Evolutionary conservation across 192 early-diverging fungal species (phyloP).

Genomic region (Rhizoclosmatium sp.): DNA sequence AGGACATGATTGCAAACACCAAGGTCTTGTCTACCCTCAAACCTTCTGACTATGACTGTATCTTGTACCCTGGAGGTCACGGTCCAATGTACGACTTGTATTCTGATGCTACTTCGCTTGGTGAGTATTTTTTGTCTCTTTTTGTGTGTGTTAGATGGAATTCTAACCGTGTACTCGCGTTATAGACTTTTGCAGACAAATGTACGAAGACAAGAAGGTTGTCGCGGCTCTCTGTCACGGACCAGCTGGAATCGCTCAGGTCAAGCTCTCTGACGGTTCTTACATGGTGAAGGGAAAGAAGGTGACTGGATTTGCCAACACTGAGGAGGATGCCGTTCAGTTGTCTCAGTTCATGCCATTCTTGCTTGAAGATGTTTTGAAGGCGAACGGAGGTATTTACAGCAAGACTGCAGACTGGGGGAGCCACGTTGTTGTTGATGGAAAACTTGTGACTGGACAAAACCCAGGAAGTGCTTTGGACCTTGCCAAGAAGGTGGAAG

Average conservation of each 20-base stretch:
- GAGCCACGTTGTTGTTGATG: slow-evolving; percentile 63
- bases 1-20: slow-evolving; percentile 50
- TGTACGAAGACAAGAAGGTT: slow-evolving; percentile 60
- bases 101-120: slow-evolving; percentile 49
- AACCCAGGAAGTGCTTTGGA: slow-evolving; percentile 7
- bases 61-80: slow-evolving; percentile 67
- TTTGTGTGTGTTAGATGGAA: not conserved
- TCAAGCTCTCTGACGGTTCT: slow-evolving; percentile 67
- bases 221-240: slow-evolving; percentile 69
- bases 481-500: slow-evolving; percentile 16
- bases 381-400: slow-evolving; percentile 62
- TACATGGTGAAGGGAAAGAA: slow-evolving; percentile 67
- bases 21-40: slow-evolving; percentile 48
- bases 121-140: not conserved
- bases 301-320: slow-evolving; percentile 78
- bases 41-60: slow-evolving; percentile 52
- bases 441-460: slow-evolving; percentile 70
- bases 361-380: slow-evolving; percentile 31
- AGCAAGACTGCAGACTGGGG: slow-evolving; percentile 57
- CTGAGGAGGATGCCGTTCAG: slow-evolving; percentile 66
- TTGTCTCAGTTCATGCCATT: slow-evolving; percentile 50
- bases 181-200: slow-evolving; percentile 37
- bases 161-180: not conserved
- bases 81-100: slow-evolving; percentile 66
- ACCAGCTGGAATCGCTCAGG: slow-evolving; percentile 69